phyloP scores from a whole-genome alignment of 1,139 yeast genomes.

The Zygosaccharomyces pseudobailii region DNA sequence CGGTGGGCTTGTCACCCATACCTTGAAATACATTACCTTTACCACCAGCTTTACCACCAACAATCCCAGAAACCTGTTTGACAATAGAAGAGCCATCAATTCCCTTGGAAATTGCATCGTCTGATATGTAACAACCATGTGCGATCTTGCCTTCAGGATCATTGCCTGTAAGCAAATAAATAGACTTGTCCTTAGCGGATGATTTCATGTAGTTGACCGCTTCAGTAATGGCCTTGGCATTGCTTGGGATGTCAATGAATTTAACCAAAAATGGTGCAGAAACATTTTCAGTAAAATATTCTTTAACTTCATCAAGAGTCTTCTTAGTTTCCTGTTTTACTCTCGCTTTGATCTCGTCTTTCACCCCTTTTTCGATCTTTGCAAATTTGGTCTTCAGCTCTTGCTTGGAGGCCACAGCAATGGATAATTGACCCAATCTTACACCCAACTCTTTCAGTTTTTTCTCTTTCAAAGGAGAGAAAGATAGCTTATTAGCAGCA shows the following conservation, averaged over 20 bases:
- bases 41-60: conserved; percentile 99
- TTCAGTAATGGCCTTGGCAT: conserved; percentile 92
- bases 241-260: conserved; percentile 65
- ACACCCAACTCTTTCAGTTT: conserved; percentile 80
- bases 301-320: conserved; percentile 73
- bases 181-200: conserved; percentile 67
- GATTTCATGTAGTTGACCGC: conserved; percentile 83
- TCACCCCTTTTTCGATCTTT: conserved; percentile 76
- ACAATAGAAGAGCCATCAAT: conserved; percentile 75
- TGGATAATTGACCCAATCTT: conserved; percentile 70
- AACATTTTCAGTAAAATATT: conserved; percentile 54
- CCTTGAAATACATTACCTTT: conserved; percentile 96
- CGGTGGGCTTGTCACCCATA: conserved; percentile 78
- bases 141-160: conserved; percentile 68
- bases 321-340: conserved; percentile 85
- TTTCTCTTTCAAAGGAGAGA: conserved; percentile 71
- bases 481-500: conserved; percentile 52
- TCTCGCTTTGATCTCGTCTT: conserved; percentile 79
- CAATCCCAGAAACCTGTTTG: conserved; percentile 56
- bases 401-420: conserved; percentile 78
- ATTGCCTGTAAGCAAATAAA: conserved; percentile 78
- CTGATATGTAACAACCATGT: conserved; percentile 87
- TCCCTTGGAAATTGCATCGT: conserved; percentile 65
- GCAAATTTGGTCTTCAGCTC: conserved; percentile 68
- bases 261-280: conserved; percentile 56